Conservation (phyloP, 2,329 filamentous ascomycete species). For the Cladophialophora yegresii region DNA sequence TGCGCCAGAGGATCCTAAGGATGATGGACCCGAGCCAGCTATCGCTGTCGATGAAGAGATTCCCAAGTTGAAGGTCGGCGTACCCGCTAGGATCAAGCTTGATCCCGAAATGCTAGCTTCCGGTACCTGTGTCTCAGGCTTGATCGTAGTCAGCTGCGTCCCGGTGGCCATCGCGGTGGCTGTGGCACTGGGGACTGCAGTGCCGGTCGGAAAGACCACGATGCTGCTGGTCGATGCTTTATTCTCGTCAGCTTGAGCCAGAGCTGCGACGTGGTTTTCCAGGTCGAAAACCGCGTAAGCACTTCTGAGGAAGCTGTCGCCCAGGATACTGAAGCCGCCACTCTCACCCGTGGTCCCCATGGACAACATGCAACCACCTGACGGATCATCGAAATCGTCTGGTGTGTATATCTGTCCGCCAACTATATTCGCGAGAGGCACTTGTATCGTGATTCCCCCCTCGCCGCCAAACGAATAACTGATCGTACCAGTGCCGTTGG, state of each 20-base stretch:
- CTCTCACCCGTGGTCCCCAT: conserved; percentile 66
- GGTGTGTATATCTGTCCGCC: conserved; percentile 39
- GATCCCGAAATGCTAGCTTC: conserved; percentile 14
- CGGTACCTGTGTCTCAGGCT: conserved; percentile 15
- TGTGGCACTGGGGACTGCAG: conserved; percentile 21
- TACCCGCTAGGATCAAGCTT: conserved; percentile 22
- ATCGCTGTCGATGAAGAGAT: conserved; percentile 11
- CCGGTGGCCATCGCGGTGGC: conserved; percentile 26
- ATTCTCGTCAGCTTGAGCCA: conserved; percentile 52
- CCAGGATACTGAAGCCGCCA: conserved; percentile 60
- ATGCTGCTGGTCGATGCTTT: conserved; percentile 23
- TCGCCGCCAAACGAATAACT: conserved; percentile 57
- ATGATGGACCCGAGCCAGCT: conserved; percentile 10
- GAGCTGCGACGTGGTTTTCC: conserved; percentile 68
- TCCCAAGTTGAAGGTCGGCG: conserved; percentile 30
- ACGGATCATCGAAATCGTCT: conserved; percentile 56
- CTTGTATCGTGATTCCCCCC: conserved; percentile 39
- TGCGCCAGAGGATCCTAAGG: conserved; percentile 9
- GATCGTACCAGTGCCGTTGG: conserved; percentile 42
- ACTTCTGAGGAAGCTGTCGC: conserved; percentile 74
- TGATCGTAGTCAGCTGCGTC: conserved; percentile 17
- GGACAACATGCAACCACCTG: conserved; percentile 55
- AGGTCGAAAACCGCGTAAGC: conserved; percentile 76
- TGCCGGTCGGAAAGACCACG: conserved; percentile 25
- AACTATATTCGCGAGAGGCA: conserved; percentile 57